These are phyloP conservation scores for Stephanodiscus triporus DNA, from an alignment of 108 stramenopile genomes.

Conservation along the genomic window DNA sequence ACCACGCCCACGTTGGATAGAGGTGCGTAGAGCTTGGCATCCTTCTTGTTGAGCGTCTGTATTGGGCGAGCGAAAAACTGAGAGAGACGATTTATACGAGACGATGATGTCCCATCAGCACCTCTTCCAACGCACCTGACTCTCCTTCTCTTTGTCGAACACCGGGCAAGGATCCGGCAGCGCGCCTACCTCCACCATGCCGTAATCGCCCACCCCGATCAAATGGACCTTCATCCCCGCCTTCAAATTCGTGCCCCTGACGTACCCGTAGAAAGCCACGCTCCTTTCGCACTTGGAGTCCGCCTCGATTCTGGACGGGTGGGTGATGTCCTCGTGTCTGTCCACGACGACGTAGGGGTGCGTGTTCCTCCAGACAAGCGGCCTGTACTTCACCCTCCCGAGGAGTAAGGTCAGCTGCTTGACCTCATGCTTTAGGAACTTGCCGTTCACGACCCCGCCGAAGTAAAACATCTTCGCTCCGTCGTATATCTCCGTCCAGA, in stretches of 20 bases:
- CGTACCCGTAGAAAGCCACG: conserved; percentile 95
- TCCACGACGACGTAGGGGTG: conserved; percentile 97
- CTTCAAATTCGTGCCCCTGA: conserved; percentile 95
- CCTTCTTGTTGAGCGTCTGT: conserved; percentile 85
- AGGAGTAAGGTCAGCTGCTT: conserved; percentile 90
- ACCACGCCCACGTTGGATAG: conserved; percentile 93
- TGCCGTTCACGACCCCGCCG: conserved; percentile 92
- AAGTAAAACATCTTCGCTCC: conserved; percentile 99
- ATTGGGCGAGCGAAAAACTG: neutral
- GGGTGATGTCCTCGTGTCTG: conserved; percentile 92
- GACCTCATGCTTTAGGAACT: conserved; percentile 95
- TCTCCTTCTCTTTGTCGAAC: conserved; percentile 80
- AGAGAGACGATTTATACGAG: neutral
- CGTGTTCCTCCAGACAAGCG: conserved; percentile 96
- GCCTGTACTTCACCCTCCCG: conserved; percentile 93
- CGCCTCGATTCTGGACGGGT: conserved; percentile 73
- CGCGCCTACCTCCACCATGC: conserved; percentile 67
- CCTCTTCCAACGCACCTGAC: conserved; percentile 40
- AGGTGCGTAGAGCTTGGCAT: conserved; percentile 94
- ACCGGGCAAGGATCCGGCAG: conserved; percentile 88
- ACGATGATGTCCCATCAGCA: neutral
- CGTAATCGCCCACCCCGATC: conserved; percentile 95
- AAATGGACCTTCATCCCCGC: conserved; percentile 88
- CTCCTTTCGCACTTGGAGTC: conserved; percentile 82
- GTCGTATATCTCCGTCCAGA: conserved; percentile 99